Evolutionary conservation across 768 basidiomycete genomes (phyloP), one percentile per base, ranked within the genome.

Genomic region (Kwoniella europaea): DNA sequence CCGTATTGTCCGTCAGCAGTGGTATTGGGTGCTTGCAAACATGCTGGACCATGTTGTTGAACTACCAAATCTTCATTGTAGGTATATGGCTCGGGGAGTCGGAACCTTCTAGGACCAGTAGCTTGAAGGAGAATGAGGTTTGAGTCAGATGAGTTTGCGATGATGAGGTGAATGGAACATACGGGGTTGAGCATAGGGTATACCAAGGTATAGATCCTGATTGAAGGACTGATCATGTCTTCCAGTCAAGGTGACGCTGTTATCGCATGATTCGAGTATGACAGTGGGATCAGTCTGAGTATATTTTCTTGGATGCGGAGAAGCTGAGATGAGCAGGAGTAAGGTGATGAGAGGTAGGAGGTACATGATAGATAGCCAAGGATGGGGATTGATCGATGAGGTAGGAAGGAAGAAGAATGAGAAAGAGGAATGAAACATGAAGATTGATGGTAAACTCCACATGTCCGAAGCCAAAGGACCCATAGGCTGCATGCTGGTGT

Each of bases 171-270:
- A 27, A 24, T 6, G 10, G 50, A 7, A 71, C 76, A 64, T 56
- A 80, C 79, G 80, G 63, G 79, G 76, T 53, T 72, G 62, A 55
- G 80, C 82, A 67, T 75, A 83, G 6, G 82, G 82, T 53, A 83
- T 77, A 53, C 82, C 80, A 16, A 78, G 68, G 65, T 75, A 83
- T 10, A 69, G 63, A 65, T 80, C 77, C 27, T 73, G 69, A 42
- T 63, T 15, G 62, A 63, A 52, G 0, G 22, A 24, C 22, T 52
- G 22, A 52, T 63, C 62, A 44, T 63, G 52, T 52, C 20, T 20
- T 12, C 62, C 62, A 9, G 44, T 63, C 10, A 63, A 42, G 20
- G 50, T 52, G 62, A 63, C 29, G 18, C 4, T 13, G 13, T 50
- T 7, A 15, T 50, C 46, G 18, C 46, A 50, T 13, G 12, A 15